These are phyloP conservation scores for Termitomyces eurrhizus DNA, from an alignment of 768 basidiomycete genomes.

Conservation along the genomic window DNA sequence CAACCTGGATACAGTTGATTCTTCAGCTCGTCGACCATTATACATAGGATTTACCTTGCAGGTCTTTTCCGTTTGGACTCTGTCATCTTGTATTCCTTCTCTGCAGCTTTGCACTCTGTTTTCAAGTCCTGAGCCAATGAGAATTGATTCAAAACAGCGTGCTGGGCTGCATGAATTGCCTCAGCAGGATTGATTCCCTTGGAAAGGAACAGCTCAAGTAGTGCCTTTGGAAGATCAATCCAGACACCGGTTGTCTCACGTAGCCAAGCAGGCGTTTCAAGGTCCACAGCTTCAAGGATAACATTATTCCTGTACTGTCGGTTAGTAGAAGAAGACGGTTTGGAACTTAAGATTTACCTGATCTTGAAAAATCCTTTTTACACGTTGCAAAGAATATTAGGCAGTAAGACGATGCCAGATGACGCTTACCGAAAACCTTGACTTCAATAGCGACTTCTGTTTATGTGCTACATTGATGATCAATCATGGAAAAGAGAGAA, in stretches of 20 bases:
- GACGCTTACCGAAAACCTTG: slow-evolving; percentile 65
- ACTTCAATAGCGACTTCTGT: slow-evolving; percentile 61
- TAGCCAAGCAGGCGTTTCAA: slow-evolving; percentile 76
- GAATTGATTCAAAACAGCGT: slow-evolving; percentile 79
- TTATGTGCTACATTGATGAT: not conserved
- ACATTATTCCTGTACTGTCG: slow-evolving; percentile 41
- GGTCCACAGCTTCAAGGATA: slow-evolving; percentile 74
- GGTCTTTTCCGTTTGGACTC: slow-evolving; percentile 62
- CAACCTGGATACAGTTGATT: slow-evolving; percentile 40
- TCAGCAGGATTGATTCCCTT: slow-evolving; percentile 67
- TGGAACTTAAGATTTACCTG: slow-evolving; percentile 33
- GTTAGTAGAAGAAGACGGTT: not conserved
- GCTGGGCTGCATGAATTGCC: slow-evolving; percentile 82
- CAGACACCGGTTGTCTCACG: slow-evolving; percentile 72
- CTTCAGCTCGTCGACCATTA: not conserved
- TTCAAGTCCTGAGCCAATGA: slow-evolving; percentile 61
- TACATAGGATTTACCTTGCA: slow-evolving; percentile 46
- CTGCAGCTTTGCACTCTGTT: slow-evolving; percentile 80
- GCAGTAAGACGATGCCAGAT: not conserved
- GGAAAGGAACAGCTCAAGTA: slow-evolving; percentile 47
- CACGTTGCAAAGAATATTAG: not conserved
- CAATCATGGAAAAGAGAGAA: not conserved
- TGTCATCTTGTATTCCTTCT: slow-evolving; percentile 62
- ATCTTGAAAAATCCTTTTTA: slow-evolving; percentile 75
- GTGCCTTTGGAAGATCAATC: slow-evolving; percentile 64